A percentile compares a stretch with the other conserved stretches of the same genome.
phyloP scores from a whole-genome alignment of 139 green algal species.

The Picochlorum sp. region DNA sequence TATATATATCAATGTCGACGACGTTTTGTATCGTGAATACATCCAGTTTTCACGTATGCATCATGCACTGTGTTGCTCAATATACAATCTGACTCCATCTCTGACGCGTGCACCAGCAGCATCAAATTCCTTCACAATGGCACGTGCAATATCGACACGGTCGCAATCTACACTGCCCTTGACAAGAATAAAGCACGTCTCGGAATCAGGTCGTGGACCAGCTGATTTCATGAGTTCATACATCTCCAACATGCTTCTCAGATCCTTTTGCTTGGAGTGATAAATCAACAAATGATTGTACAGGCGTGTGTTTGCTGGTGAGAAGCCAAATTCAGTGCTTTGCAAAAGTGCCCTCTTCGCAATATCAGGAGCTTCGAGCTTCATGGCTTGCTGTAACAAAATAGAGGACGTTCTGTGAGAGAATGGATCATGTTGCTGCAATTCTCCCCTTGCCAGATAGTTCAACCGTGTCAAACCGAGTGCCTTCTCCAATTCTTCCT shows the following conservation, averaged over 20 bases:
- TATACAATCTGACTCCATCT: slow-evolving; percentile 24
- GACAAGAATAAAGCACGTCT: slow-evolving; percentile 36
- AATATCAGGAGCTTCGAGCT: slow-evolving; percentile 28
- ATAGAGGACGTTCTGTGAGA: slow-evolving; percentile 20
- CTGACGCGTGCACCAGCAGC: slow-evolving; percentile 24
- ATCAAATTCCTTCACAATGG: slow-evolving; percentile 27
- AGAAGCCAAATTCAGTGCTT: slow-evolving; percentile 28
- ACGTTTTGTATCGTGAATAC: too few relatives aligned
- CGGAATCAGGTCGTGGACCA: slow-evolving; percentile 24
- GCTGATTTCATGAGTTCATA: slow-evolving; percentile 32
- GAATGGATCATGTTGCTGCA: slow-evolving; percentile 36
- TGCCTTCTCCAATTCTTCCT: slow-evolving; percentile 32
- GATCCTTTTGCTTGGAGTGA: slow-evolving; percentile 31
- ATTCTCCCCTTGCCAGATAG: slow-evolving; percentile 29
- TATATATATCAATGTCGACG: neutral
- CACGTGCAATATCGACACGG: slow-evolving; percentile 21
- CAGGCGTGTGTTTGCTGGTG: slow-evolving; percentile 17
- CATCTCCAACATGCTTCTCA: slow-evolving; percentile 31
- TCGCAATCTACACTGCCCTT: slow-evolving; percentile 35
- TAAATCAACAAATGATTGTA: slow-evolving; percentile 33
- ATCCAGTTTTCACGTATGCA: too few relatives aligned
- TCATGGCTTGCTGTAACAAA: slow-evolving; percentile 28
- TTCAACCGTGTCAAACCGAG: slow-evolving; percentile 33
- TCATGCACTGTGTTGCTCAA: slow-evolving; percentile 17
- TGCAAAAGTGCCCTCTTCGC: slow-evolving; percentile 16